Conservation (phyloP, 2,329 filamentous ascomycete genomes). For the Nannizziopsis barbatae region DNA sequence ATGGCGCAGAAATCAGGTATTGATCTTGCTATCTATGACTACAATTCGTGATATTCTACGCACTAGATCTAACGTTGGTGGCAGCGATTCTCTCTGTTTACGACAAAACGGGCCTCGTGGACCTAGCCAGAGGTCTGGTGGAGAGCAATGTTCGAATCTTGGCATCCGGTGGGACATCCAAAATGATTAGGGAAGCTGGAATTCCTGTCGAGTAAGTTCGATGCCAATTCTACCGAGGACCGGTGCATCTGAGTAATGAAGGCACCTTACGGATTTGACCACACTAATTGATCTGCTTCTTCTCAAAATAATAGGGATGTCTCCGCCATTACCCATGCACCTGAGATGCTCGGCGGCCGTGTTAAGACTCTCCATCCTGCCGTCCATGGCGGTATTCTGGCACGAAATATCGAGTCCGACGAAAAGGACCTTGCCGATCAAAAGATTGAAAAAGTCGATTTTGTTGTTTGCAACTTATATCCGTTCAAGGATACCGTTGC, state of each 20-base stretch:
- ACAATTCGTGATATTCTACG: not conserved
- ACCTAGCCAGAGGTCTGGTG: constrained; percentile 80
- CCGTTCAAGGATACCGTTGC: constrained; percentile 98
- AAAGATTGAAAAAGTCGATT: constrained; percentile 91
- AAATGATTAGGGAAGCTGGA: constrained; percentile 90
- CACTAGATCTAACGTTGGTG: not conserved
- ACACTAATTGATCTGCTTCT: constrained; percentile 1
- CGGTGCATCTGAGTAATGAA: no score
- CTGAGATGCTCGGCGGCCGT: constrained; percentile 87
- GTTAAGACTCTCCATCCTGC: constrained; percentile 96
- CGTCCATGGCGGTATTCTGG: constrained; percentile 74
- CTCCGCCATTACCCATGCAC: constrained; percentile 90
- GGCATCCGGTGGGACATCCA: constrained; percentile 88
- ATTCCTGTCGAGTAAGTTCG: constrained; percentile 78
- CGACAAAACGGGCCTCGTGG: constrained; percentile 91
- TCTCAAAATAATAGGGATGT: constrained; percentile 56
- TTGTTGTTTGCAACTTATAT: constrained; percentile 95
- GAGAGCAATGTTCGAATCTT: constrained; percentile 85
- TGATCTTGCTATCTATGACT: constrained; percentile 14
- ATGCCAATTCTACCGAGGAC: not conserved
- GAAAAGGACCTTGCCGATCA: constrained; percentile 93
- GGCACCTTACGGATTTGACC: no score
- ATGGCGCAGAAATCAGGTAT: constrained; percentile 36
- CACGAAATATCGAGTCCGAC: constrained; percentile 85
- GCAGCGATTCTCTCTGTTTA: constrained; percentile 91